Conservation (phyloP, 129 eudicot genomes). For the Centrapalus pauciflorus region DNA sequence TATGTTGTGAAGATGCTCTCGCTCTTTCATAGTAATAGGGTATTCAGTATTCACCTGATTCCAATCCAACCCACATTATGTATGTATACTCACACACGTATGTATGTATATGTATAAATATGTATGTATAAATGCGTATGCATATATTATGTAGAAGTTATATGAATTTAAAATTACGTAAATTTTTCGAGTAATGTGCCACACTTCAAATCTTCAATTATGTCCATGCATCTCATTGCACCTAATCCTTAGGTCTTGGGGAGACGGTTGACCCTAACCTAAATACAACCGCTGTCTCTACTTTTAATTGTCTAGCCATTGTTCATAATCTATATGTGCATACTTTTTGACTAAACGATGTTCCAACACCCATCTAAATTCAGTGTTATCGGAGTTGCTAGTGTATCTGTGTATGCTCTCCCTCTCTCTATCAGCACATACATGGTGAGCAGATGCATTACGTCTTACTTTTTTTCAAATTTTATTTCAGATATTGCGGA, state of each 20-base stretch:
- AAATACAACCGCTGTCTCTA: not conserved
- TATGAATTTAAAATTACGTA: no score
- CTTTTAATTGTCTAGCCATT: not conserved
- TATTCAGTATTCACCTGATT: no score
- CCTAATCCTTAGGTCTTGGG: not conserved
- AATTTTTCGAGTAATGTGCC: no score
- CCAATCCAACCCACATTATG: no score
- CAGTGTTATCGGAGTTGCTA: not conserved
- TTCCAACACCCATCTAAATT: no score
- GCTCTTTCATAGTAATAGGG: no score
- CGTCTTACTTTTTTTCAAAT: no score
- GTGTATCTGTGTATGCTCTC: no score
- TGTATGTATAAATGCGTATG: not conserved
- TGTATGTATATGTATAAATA: not conserved
- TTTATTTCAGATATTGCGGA: conserved; percentile 61
- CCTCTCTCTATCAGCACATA: not conserved
- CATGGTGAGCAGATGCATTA: not conserved
- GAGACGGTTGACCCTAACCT: not conserved
- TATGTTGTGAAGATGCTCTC: no score
- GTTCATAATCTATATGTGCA: not conserved
- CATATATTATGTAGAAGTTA: no score
- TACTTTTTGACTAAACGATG: not conserved
- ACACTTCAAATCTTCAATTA: not conserved
- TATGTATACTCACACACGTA: not conserved
- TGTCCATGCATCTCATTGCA: not conserved